Conservation (phyloP, 345 rosid genomes). For the Angophora floribunda region DNA sequence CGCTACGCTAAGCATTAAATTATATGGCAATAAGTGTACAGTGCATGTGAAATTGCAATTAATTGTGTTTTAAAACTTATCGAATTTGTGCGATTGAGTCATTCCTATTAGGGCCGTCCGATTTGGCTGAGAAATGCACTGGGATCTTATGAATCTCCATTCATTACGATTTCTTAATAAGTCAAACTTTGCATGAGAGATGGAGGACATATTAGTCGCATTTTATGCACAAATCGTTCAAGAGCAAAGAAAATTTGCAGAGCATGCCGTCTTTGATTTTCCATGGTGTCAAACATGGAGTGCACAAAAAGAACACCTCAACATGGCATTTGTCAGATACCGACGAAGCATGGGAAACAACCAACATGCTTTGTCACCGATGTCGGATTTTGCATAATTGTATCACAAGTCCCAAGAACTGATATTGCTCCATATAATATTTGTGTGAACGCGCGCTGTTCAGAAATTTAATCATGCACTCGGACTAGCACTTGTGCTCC, state of each 20-base stretch:
- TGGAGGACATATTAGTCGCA: neutral
- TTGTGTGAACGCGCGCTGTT: too few species aligned
- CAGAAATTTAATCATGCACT: neutral
- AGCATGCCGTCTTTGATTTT: neutral
- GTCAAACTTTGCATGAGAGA: neutral
- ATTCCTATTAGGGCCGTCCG: accelerated
- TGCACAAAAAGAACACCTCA: neutral
- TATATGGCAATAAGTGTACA: neutral
- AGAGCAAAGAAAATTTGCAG: neutral
- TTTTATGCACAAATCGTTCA: accelerated
- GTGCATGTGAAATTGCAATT: neutral
- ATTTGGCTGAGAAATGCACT: neutral
- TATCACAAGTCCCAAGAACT: accelerated
- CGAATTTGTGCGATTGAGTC: neutral
- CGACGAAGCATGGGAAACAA: neutral
- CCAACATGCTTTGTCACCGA: neutral
- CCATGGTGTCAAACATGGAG: neutral
- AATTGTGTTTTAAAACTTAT: neutral
- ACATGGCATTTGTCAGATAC: neutral
- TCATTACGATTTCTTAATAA: neutral
- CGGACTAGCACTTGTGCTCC: neutral
- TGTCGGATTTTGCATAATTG: neutral
- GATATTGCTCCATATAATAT: neutral
- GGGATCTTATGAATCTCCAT: neutral
- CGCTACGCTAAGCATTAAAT: neutral